A percentile compares a stretch with the other conserved stretches of the same genome.
Conservation (phyloP, 495 filamentous ascomycete genomes). For the Aspergillus conjunctus region DNA sequence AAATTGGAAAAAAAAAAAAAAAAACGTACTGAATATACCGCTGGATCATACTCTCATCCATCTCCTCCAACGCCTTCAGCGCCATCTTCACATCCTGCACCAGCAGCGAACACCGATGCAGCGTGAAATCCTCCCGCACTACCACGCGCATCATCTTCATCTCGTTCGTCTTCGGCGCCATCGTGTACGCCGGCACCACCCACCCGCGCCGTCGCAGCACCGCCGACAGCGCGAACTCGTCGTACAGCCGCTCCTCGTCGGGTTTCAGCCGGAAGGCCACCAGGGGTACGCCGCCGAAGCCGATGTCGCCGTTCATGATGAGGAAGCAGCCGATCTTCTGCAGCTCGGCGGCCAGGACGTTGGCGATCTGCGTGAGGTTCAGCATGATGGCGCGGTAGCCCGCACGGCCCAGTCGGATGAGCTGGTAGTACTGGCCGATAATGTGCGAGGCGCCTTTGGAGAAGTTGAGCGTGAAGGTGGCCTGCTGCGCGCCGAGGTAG, state of each 20-base stretch:
- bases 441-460: slow-evolving; percentile 89
- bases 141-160: slow-evolving; percentile 88
- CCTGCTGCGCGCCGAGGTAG: slow-evolving; percentile 90
- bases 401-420: slow-evolving; percentile 87
- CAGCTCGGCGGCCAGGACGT: slow-evolving; percentile 74
- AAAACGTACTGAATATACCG: slow-evolving; percentile 61
- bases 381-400: slow-evolving; percentile 86
- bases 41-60: slow-evolving; percentile 66
- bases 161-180: slow-evolving; percentile 79
- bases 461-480: slow-evolving; percentile 98
- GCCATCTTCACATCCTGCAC: slow-evolving; percentile 73
- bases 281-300: slow-evolving; percentile 71
- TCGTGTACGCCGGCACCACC: slow-evolving; percentile 92
- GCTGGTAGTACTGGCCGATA: slow-evolving; percentile 94
- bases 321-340: slow-evolving; percentile 76
- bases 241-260: slow-evolving; percentile 63
- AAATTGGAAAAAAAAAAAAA: slow-evolving; percentile 12
- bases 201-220: slow-evolving; percentile 81
- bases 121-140: slow-evolving; percentile 84
- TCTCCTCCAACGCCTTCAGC: slow-evolving; percentile 62
- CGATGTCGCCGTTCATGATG: slow-evolving; percentile 76
- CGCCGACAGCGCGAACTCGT: slow-evolving; percentile 82
- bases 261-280: slow-evolving; percentile 79
- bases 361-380: slow-evolving; percentile 79
- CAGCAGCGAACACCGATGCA: slow-evolving; percentile 71